Conservation (phyloP, 306 rosid species). For the Morella rubra region DNA sequence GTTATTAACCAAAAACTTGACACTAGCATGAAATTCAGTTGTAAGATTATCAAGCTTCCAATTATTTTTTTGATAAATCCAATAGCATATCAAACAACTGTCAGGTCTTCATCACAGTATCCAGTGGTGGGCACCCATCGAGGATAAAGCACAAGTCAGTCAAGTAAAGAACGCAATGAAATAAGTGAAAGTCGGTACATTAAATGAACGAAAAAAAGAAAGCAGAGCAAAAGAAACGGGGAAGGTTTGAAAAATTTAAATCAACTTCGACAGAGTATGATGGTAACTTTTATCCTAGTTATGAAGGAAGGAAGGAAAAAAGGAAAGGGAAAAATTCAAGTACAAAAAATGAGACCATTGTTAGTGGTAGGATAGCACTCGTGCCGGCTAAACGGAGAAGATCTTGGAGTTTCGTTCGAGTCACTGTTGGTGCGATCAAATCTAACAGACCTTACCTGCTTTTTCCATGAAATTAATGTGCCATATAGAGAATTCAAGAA, state of each 20-base stretch:
- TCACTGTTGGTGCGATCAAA: background rate
- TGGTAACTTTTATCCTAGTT: background rate
- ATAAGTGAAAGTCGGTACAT: background rate
- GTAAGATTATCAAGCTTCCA: background rate
- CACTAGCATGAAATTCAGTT: background rate
- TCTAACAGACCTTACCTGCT: background rate
- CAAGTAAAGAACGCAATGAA: background rate
- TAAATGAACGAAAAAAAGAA: background rate
- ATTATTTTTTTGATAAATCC: background rate
- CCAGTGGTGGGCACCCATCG: background rate
- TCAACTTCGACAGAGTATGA: background rate
- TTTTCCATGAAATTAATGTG: background rate
- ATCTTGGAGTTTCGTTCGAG: background rate
- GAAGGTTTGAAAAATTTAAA: background rate
- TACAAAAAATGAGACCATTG: background rate
- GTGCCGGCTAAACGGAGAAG: background rate
- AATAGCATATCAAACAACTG: background rate
- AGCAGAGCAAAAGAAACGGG: background rate
- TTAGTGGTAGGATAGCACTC: background rate
- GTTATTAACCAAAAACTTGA: no score
- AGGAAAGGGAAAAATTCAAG: no score
- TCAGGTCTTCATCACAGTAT: background rate
- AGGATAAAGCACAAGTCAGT: background rate
- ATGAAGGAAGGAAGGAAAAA: background rate
- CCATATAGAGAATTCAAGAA: background rate